Base-by-base conservation (phyloP, 2,329 filamentous ascomycete genomes). In the Parastagonospora nodorum region DNA sequence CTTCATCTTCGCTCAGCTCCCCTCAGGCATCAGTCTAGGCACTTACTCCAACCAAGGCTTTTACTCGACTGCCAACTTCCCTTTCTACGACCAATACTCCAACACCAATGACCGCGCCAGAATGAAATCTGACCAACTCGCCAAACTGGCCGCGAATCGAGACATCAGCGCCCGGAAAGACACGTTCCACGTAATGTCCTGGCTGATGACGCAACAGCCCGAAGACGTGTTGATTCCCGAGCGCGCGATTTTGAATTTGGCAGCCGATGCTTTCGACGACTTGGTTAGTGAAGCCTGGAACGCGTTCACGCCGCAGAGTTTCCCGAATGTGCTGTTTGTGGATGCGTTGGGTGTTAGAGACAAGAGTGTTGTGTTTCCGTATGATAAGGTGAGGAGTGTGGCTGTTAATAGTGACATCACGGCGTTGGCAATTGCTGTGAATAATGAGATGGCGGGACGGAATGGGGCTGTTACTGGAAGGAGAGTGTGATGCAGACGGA, bases 41-140 rank as follows among this genome's bases (percentile, higher is more conserved):
- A 48, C 57, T 46, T 71, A 68, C 39, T 65, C 66, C 9, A 62
- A 63, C 12, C 61, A 71, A 31, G 74, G 74, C 12, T 71, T 76
- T 51, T 75, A 67, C 58, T 58, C 55, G 32, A 42, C 54, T 28
- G 49, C 57, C 9, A 67, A 73, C 53, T 71, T 76, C 38, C 70
- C 71, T 5, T 48, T 68, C 38, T 72, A 67, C 58, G 67, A 73
- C 50, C 63, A 66, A 8, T 74, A 72, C 58, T 67, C 70, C 46
- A 67, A 77, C 41, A 73, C 66, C 35, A 71, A 73, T 41, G 50
- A 69, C 6, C 48, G 61, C 2, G 50, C 36, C 1, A 46, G 16
- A 2, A 77, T 77, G 74, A 51, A 67, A 19, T 42, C 56, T 4
- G 73, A 76, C 45, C 74, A 77, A 42, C 48, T 75, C n/a, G 46